Base-by-base conservation (phyloP, 2,329 filamentous ascomycete genomes). In the Myriosclerotinia scirpicola region DNA sequence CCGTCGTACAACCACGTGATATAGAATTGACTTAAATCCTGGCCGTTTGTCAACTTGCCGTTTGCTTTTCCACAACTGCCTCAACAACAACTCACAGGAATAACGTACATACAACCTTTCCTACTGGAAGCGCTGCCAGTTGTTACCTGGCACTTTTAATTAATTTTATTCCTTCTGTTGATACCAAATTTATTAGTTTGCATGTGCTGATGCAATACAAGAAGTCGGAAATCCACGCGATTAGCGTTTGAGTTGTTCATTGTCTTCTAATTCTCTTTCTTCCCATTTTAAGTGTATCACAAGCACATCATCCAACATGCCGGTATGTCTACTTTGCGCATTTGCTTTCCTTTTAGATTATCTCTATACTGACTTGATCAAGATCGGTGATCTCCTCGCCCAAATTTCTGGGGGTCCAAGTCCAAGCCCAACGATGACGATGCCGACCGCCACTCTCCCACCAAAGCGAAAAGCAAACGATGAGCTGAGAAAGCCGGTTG, bases 381-480 rank as follows among this genome's bases (percentile, higher is more conserved):
- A 84, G 82, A 86, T 87, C 71, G 78, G 81, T 68, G 84, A 86
- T 70, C 78, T 87, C n/a, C 80, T 87, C 44, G 86, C 85, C 71
- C 83, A 86, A 75, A 89, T 89, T 71, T 84, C 80, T 70, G 86
- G 86, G 69, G 80, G 82, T 74, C 77, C 80, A 53, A 72, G 75
- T 64, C 69, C 79, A 38, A 40, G 40, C 17, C 26, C 56, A 60
- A 60, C 56, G 12, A 48, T 48, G 56, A 75, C 79, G 12, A 71
- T 71, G 14, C 50, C 74, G 3, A 73, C 73, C 63, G 69, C 75
- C 20, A 70, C 75, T 58, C 67, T 69, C 54, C 71, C 78, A 20
- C 72, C 78, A 38, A 89, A 89, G 77, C 82, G 86, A 70, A 89
- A 88, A 74, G 83, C 85, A 59, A 82, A 84, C 46, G 80, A 83